These are phyloP conservation scores for Coprinopsis marcescibilis DNA, from an alignment of 768 basidiomycete genomes.

Conservation along the genomic window DNA sequence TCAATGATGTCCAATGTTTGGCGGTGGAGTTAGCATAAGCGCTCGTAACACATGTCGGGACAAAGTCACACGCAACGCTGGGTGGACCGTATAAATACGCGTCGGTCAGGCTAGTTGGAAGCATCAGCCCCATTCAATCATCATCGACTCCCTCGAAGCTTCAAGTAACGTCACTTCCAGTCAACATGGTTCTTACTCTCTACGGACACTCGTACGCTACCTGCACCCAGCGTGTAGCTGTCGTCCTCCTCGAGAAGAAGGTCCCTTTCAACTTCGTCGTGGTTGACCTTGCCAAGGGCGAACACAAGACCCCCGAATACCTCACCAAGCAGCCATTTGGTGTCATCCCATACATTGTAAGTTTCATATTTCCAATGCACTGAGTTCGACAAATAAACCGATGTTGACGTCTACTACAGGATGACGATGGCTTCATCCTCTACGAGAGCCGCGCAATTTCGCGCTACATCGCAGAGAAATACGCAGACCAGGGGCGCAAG, in stretches of 20 bases:
- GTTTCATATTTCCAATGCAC: not conserved
- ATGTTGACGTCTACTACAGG: conserved; percentile 22
- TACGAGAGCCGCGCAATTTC: conserved; percentile 60
- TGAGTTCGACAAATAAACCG: not conserved
- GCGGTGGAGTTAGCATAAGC: too few relatives aligned
- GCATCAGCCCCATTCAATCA: too few relatives aligned
- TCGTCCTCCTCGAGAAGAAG: conserved; percentile 38
- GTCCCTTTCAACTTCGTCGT: conserved; percentile 37
- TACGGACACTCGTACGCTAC: conserved; percentile 30
- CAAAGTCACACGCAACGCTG: too few relatives aligned
- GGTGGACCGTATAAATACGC: too few relatives aligned
- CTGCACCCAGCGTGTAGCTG: conserved; percentile 40
- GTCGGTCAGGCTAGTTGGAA: too few relatives aligned
- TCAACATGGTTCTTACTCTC: conserved; percentile 32
- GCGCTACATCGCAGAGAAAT: conserved; percentile 55
- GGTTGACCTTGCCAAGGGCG: conserved; percentile 30
- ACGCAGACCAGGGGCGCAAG: conserved; percentile 41
- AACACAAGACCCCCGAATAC: conserved; percentile 32
- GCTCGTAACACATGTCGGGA: too few relatives aligned
- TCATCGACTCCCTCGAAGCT: too few relatives aligned
- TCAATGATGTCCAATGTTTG: too few relatives aligned
- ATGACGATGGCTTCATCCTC: conserved; percentile 61
- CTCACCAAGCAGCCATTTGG: conserved; percentile 44
- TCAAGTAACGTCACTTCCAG: too few relatives aligned
- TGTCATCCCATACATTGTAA: conserved; percentile 39